phyloP scores from a whole-genome alignment of 78 protist species.

The Dictyostelium firmibasis region DNA sequence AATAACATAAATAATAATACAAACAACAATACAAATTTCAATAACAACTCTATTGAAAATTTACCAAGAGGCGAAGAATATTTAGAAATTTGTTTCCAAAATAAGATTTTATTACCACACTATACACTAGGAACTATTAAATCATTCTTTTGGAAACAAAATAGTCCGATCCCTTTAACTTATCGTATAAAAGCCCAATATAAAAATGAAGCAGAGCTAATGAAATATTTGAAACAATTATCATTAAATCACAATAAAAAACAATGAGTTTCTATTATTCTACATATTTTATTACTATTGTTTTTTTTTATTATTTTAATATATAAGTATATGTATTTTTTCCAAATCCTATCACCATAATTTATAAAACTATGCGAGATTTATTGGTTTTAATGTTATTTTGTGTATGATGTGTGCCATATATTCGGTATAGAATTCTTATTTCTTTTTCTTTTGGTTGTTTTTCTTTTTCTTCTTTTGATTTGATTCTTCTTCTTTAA shows the following conservation, averaged over 20 bases:
- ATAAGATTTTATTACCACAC: neutral
- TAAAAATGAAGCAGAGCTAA: neutral
- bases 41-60: neutral
- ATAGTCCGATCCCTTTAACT: neutral
- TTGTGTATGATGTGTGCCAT: too few relatives aligned
- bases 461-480: slow-evolving; percentile 24
- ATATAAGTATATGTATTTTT: too few relatives aligned
- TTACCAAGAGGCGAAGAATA: slow-evolving; percentile 10
- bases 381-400: too few relatives aligned
- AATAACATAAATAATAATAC: neutral
- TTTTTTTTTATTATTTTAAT: too few relatives aligned
- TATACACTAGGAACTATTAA: slow-evolving; percentile 16
- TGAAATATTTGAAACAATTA: neutral
- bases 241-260: neutral
- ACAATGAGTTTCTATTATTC: too few relatives aligned
- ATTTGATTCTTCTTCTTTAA: neutral
- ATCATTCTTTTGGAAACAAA: slow-evolving; percentile 51
- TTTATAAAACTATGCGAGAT: too few relatives aligned
- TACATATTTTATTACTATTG: too few relatives aligned
- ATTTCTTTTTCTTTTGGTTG: slow-evolving; percentile 1
- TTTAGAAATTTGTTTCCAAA: slow-evolving; percentile 6
- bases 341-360: too few relatives aligned
- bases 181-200: slow-evolving; percentile 8
- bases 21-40: neutral
- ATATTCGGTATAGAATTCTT: too few relatives aligned